Evolutionary conservation across 805 yeast genomes (phyloP), one percentile per base, ranked within the genome.

Genomic region (Candida alai): DNA sequence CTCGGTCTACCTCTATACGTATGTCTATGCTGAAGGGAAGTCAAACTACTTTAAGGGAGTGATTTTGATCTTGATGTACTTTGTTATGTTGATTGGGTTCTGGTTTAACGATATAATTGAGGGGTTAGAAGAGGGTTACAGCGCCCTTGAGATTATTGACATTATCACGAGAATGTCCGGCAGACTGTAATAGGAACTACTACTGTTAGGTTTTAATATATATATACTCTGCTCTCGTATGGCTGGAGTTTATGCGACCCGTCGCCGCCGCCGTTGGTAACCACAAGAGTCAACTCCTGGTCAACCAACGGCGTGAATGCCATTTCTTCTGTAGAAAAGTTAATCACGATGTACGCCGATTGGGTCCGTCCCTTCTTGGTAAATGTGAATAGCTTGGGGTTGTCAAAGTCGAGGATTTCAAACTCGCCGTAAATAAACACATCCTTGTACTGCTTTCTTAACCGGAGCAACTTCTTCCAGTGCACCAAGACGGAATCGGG

Each of bases 21-120:
- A 93, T 58, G 76, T 93, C 37, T 93, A 93, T 56, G 95, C 96
- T 0, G 98, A 93, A 54, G 98, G 98, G 2, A 88, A 89, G 53
- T 83, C 95, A 19, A 93, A 93, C 55, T 93, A 93, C 56, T 90
- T 93, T 72, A 93, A 93, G 58, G 97, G 98, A 2, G 80, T 89
- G 11, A 86, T 93, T 45, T 64, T 90, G 53, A 76, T 90, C 9
- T 71, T 93, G 43, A 71, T 85, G 20, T 90, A 90, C 53, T 51
- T 78, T 23, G 86, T 85, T 21, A 78, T 85, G 7, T 63, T 86
- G 36, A 64, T 77, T 32, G 98, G 97, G 1, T 89, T 90, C 58
- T 88, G 77, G 66, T 78, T 83, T 45, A 76, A 66, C 40, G 69
- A 63, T 42, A 49, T 53, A 28, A 60, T 65, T 17, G 68, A 52